These are phyloP conservation scores for Fusarium guadeloupense DNA, from an alignment of 2,329 filamentous ascomycete genomes.

Conservation along the genomic window DNA sequence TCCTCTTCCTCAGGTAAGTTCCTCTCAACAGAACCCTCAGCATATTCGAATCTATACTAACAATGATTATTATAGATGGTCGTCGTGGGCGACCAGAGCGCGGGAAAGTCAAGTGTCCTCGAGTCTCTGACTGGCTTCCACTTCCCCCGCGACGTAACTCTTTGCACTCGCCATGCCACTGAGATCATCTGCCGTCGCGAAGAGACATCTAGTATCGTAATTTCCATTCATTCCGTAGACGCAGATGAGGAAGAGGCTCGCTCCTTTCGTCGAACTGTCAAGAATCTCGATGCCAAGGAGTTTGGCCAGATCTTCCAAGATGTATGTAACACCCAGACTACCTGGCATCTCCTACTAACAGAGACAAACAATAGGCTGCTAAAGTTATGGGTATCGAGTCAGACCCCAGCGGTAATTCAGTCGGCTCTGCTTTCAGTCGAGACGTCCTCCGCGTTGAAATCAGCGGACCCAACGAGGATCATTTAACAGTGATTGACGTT, in stretches of 20 bases:
- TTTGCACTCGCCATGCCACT: constrained; percentile 61
- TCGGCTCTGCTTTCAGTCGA: constrained; percentile 54
- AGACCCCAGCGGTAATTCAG: not conserved
- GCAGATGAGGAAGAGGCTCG: constrained; percentile 15
- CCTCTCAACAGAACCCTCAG: fast-evolving
- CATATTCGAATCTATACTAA: not conserved
- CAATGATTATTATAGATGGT: constrained; percentile 66
- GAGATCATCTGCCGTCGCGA: constrained; percentile 58
- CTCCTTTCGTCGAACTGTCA: constrained; percentile 43
- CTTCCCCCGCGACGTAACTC: constrained; percentile 55
- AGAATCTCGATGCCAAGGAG: constrained; percentile 37
- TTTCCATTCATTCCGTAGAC: constrained; percentile 51
- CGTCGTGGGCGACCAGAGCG: constrained; percentile 85
- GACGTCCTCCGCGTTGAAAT: constrained; percentile 56
- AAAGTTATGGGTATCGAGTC: constrained; percentile 55
- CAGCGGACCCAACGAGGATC: constrained; percentile 54
- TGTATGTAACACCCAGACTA: constrained; percentile 37
- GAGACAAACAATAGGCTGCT: constrained; percentile 48
- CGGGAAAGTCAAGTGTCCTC: constrained; percentile 85
- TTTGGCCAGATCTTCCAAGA: constrained; percentile 54
- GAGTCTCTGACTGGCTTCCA: constrained; percentile 67
- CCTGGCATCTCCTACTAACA: too few species aligned
- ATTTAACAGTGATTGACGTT: constrained; percentile 64
- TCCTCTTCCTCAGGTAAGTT: constrained; percentile 62
- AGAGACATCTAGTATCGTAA: constrained; percentile 43